Evolutionary conservation across 208 protist species (phyloP), one percentile per base, ranked within the genome.

Genomic region (Leishmania amazonensis): DNA sequence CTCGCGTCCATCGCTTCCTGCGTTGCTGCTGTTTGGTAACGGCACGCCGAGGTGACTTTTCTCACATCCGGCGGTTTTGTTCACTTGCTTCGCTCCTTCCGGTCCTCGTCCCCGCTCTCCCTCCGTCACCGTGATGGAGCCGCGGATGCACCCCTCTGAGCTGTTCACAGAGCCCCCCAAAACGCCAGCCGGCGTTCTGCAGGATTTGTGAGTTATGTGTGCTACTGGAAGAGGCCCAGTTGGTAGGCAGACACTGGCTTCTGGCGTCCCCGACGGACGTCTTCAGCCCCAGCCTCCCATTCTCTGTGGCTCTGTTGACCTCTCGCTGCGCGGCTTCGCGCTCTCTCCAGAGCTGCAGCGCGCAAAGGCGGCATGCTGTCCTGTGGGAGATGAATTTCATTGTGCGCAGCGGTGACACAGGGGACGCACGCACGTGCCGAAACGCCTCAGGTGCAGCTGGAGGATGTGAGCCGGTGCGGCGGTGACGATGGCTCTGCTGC

Each of bases 161-260:
- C 17, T 62, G 53, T 8, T 13, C 49, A 3, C 74, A 67, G 53
- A 19, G 35, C 38, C 19, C 11, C 31, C 35, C 0, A 40, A 67
- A 71, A 78, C 31, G 64, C 57, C 64, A 78, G 45, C 35, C 19
- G 31, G 19, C 15, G 15, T 13, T 28, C 54, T 51, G 1, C 57
- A 31, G 5, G 1, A 31, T 31, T 11, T 45, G 51, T 21, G 49
- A 68, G 15, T 13, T 58, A 15, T 49, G 53, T 47, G 58, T 84
- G 71, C 67, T 81, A 3, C 79, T 73, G 2, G 21, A 78, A 31
- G 76, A 89, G 31, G 75, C 65, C 28, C 28, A 71, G 7, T 60
- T 81, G 13, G n/a, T 88, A 62, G 82, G 88, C 17, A 2, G 76
- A 35, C 85, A 86, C 49, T 92, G 86, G 82, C 78, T 88, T n/a